Evolutionary conservation across 202 grass and related monocot species (phyloP), one percentile per base, ranked within the genome.

Genomic region (Bolboschoenoplectus hybrid): DNA sequence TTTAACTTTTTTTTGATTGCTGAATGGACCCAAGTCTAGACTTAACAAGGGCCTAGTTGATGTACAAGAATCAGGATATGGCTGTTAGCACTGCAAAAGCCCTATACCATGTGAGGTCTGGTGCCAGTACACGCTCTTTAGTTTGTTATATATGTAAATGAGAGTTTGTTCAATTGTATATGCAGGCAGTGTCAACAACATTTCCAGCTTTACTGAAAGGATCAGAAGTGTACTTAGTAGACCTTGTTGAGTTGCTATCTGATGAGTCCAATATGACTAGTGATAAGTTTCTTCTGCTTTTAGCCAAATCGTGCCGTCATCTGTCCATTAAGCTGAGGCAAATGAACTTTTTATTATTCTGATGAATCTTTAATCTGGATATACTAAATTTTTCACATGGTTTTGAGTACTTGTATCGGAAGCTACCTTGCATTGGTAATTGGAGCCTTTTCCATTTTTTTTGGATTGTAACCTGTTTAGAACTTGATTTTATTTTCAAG

Each of bases 301-400:
- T 98, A 85, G 86, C 87, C 67, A 93, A 83, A 86, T 92, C 90
- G 17, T 64, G 45, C 63, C 81, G 61, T 53, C 58, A 90, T 88
- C 76, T 98, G 80, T 93, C 91, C 73, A 81, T 88, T 85, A 81
- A 86, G 69, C 92, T 95, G 74, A 94, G 96, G 96, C 93, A 91
- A 93, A 86, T 78, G 56, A 1, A 43, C 84, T 40, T 55, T 34
- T 79, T 58, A 36, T 66, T 83, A 58, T 58, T 58, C 14, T 79
- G 14, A 79, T 47, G 40, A 58, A 19, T 79, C 32, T 38, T 45
- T 57, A 39, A 78, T 78, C 13, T 17, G 20, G 51, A 39, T 88
- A 26, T 44, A 32, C 85, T 80, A 38, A 35, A 70, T 67, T 40
- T 75, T 17, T 76, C 19, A 19, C 85, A 76, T 88, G 26, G 51